These are phyloP conservation scores for Megacollybia marginata DNA, from an alignment of 768 basidiomycete genomes.

Conservation along the genomic window DNA sequence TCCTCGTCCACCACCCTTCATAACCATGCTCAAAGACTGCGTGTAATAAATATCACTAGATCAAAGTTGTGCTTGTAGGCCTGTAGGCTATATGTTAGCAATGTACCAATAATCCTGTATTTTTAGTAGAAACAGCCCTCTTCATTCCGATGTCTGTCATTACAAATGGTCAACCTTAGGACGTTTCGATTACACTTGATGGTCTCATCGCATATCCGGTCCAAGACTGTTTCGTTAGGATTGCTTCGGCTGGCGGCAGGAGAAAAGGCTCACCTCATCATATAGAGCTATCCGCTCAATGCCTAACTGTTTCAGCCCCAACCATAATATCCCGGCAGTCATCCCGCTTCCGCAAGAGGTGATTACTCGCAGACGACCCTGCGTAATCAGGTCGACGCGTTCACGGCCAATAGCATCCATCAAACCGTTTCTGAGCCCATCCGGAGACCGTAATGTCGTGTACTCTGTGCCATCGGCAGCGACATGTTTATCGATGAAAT, in stretches of 20 bases:
- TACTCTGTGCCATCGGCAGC: slow-evolving; percentile 39
- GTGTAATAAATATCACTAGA: slow-evolving; percentile 7
- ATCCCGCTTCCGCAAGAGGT: slow-evolving; percentile 94
- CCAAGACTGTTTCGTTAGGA: slow-evolving; percentile 64
- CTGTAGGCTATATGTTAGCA: no score
- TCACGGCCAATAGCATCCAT: slow-evolving; percentile 55
- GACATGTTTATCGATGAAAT: slow-evolving; percentile 48
- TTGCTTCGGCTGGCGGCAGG: not conserved
- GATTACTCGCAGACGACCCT: slow-evolving; percentile 54
- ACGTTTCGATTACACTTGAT: slow-evolving; percentile 57
- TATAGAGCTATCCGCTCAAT: slow-evolving; percentile 66
- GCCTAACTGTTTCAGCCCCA: slow-evolving; percentile 74
- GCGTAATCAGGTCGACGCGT: slow-evolving; percentile 46
- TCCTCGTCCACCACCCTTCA: slow-evolving; percentile 53
- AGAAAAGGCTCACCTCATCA: slow-evolving; percentile 67
- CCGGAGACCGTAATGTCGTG: slow-evolving; percentile 50
- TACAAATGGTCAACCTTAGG: not conserved
- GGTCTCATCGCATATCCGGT: slow-evolving; percentile 81
- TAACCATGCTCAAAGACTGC: slow-evolving; percentile 49
- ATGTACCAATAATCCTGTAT: no score
- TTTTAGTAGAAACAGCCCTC: no score
- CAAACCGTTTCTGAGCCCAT: slow-evolving; percentile 54
- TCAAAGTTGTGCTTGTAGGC: no score
- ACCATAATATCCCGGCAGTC: slow-evolving; percentile 94
- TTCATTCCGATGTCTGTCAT: not conserved